These are phyloP conservation scores for Geranium brycei DNA, from an alignment of 345 rosid genomes.

Conservation along the genomic window DNA sequence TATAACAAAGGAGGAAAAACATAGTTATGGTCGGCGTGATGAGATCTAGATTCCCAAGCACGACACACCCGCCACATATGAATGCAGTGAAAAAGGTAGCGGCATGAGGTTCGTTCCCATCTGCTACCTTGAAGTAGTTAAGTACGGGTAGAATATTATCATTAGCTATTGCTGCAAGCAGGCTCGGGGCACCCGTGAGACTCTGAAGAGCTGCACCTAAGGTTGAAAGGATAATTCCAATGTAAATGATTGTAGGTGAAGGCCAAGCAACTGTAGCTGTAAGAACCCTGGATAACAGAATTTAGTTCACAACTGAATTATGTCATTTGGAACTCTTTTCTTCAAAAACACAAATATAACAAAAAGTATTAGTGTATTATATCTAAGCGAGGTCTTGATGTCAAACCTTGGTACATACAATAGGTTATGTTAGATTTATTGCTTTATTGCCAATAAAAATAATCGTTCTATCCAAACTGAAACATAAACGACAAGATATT, in stretches of 20 bases:
- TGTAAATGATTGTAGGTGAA: constrained; percentile 60
- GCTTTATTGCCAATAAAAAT: too few species aligned
- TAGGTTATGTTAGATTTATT: too few species aligned
- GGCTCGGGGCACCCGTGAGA: constrained; percentile 92
- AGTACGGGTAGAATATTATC: constrained; percentile 97
- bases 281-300: constrained; percentile 45
- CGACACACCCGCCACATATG: constrained; percentile 73
- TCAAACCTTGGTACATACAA: too few species aligned
- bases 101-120: constrained; percentile 69
- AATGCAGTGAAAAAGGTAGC: constrained; percentile 93
- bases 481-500: too few species aligned
- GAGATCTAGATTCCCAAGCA: constrained; percentile 96
- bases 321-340: too few species aligned
- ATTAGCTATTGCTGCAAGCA: constrained; percentile 99
- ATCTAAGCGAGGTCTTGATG: too few species aligned
- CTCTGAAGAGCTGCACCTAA: constrained; percentile 99
- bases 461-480: too few species aligned
- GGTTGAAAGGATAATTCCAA: constrained; percentile 94
- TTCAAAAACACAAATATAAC: too few species aligned
- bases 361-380: too few species aligned
- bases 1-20: constrained; percentile 92
- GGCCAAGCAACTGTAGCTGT: constrained; percentile 99
- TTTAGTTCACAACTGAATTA: not conserved
- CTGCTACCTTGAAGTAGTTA: constrained; percentile 86
- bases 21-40: constrained; percentile 93